phyloP scores from a whole-genome alignment of 208 protist genomes.

The Eutreptiella sp. region DNA sequence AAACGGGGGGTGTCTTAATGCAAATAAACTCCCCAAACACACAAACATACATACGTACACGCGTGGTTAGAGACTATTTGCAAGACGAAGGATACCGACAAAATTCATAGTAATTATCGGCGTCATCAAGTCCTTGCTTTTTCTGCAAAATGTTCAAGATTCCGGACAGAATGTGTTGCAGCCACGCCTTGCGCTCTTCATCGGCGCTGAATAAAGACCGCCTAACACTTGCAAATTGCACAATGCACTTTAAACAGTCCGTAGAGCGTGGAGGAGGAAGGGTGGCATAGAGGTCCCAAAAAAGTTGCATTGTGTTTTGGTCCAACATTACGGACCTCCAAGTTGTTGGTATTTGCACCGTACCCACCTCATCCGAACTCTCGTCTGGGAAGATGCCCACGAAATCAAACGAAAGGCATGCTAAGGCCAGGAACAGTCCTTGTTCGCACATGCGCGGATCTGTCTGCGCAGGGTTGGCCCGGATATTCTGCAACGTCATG shows the following conservation, averaged over 20 bases:
- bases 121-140: constrained; percentile 41
- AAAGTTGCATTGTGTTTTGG: constrained; percentile 42
- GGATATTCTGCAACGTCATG: neutral
- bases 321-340: constrained; percentile 58
- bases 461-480: neutral
- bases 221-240: constrained; percentile 52
- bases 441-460: constrained; percentile 21
- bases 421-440: constrained; percentile 39
- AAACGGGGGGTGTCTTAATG: too few relatives aligned
- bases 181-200: constrained; percentile 44
- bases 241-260: constrained; percentile 47
- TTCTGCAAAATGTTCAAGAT: constrained; percentile 38
- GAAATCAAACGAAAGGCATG: constrained; percentile 58
- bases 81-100: too few relatives aligned
- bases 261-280: constrained; percentile 23
- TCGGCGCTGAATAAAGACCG: constrained; percentile 49
- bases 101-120: constrained; percentile 59
- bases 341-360: constrained; percentile 47
- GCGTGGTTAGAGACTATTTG: too few relatives aligned
- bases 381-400: constrained; percentile 52
- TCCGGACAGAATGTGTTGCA: constrained; percentile 38
- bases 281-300: constrained; percentile 47
- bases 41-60: too few relatives aligned
- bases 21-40: too few relatives aligned
- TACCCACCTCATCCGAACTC: constrained; percentile 45